A percentile compares a stretch with the other conserved stretches of the same genome.
phyloP scores from a whole-genome alignment of 2,329 filamentous ascomycete species.

The Nigrospora oryzae region DNA sequence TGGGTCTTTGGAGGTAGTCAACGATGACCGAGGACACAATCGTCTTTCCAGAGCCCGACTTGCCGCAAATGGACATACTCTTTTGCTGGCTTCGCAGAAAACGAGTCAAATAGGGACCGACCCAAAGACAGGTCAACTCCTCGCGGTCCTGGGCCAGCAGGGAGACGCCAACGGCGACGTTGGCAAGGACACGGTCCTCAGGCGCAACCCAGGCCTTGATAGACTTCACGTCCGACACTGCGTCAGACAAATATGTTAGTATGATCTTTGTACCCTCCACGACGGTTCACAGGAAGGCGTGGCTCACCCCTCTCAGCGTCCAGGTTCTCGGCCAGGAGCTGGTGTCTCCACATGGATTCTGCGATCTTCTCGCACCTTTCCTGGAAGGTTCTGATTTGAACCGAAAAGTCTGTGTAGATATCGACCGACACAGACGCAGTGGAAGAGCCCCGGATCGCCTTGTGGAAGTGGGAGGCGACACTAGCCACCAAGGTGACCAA shows the following conservation, averaged over 20 bases:
- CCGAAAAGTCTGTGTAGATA: conserved; percentile 11
- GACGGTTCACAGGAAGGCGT: too few species aligned
- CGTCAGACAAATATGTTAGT: too few species aligned
- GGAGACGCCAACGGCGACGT: conserved; percentile 3
- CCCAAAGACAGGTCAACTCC: conserved; percentile 15
- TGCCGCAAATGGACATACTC: conserved; percentile 12
- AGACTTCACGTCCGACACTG: background rate
- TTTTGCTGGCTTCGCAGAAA: conserved; percentile 10
- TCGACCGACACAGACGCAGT: conserved; percentile 13
- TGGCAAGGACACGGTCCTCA: conserved; percentile 9
- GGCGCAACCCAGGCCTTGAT: conserved; percentile 13
- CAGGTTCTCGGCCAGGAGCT: conserved; percentile 21
- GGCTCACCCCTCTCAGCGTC: conserved; percentile 18
- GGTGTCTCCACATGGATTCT: conserved; percentile 18
- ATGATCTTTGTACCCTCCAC: too few species aligned
- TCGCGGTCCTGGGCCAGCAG: conserved; percentile 12
- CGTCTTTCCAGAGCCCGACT: conserved; percentile 27
- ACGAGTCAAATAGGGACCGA: conserved; percentile 9
- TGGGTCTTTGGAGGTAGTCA: conserved; percentile 26
- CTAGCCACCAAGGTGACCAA: conserved; percentile 12
- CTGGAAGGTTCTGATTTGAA: conserved; percentile 10
- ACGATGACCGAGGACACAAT: conserved; percentile 27
- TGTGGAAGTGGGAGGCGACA: conserved; percentile 13
- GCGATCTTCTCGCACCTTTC: conserved; percentile 10
- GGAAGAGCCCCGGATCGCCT: conserved; percentile 6